phyloP scores from a whole-genome alignment of 805 yeast genomes.

The Yamadazyma olivae region DNA sequence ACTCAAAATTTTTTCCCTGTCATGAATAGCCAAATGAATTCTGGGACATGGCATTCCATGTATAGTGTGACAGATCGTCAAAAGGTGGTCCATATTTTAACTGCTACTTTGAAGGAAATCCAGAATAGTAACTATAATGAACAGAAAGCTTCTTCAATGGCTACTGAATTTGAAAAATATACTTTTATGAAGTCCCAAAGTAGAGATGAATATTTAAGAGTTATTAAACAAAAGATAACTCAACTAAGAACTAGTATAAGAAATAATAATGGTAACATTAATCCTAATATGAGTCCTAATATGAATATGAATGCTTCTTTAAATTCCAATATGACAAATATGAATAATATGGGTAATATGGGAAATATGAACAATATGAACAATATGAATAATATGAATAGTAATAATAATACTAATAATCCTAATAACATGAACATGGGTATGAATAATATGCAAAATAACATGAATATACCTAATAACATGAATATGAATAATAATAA shows the following conservation, averaged over 20 bases:
- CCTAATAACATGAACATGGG: slow-evolving; percentile 1
- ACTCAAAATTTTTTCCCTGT: too few relatives aligned
- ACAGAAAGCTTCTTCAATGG: slow-evolving; percentile 41
- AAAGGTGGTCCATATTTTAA: slow-evolving; percentile 36
- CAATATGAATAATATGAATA: slow-evolving; percentile 10
- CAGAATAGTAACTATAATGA: slow-evolving; percentile 31
- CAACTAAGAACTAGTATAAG: slow-evolving; percentile 25
- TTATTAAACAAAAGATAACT: slow-evolving; percentile 37
- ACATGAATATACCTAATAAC: too few relatives aligned
- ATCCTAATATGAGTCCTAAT: background rate
- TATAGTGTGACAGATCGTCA: slow-evolving; percentile 34
- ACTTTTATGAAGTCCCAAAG: slow-evolving; percentile 57
- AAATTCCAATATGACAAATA: slow-evolving; percentile 1
- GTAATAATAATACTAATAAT: background rate
- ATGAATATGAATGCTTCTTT: background rate
- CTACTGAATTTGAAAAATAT: slow-evolving; percentile 69
- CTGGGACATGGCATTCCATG: slow-evolving; percentile 23
- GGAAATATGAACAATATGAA: slow-evolving; percentile 3
- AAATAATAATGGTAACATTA: background rate
- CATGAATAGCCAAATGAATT: background rate
- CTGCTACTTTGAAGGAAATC: slow-evolving; percentile 35
- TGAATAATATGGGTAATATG: slow-evolving; percentile 2
- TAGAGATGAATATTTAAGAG: slow-evolving; percentile 53
- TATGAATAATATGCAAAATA: slow-evolving; percentile 6
- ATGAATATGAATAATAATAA: background rate